These are phyloP conservation scores for Cantharellus anzutake DNA, from an alignment of 768 basidiomycete genomes.

Conservation along the genomic window DNA sequence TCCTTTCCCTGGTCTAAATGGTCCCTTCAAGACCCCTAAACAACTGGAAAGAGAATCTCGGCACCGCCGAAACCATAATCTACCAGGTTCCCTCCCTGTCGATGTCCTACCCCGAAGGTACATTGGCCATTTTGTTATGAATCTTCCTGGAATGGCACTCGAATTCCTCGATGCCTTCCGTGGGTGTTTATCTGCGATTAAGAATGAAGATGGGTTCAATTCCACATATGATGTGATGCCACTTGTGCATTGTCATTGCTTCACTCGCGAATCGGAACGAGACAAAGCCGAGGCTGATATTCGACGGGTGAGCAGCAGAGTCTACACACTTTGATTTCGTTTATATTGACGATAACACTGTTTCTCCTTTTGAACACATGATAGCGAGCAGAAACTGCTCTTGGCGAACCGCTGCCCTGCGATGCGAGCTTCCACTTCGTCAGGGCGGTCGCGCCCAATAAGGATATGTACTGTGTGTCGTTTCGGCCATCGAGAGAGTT, in stretches of 20 bases:
- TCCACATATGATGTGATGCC: slow-evolving; percentile 43
- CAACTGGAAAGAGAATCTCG: slow-evolving; percentile 22
- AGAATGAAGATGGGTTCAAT: slow-evolving; percentile 28
- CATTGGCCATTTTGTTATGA: slow-evolving; percentile 91
- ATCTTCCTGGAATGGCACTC: slow-evolving; percentile 83
- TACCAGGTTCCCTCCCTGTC: slow-evolving; percentile 1
- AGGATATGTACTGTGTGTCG: slow-evolving; percentile 95
- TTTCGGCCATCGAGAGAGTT: slow-evolving; percentile 28
- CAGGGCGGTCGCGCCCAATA: slow-evolving; percentile 84
- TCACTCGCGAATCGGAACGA: slow-evolving; percentile 64
- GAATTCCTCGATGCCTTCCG: slow-evolving; percentile 77
- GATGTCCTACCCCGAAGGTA: slow-evolving; percentile 24
- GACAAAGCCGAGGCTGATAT: slow-evolving; percentile 61
- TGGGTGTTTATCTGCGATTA: slow-evolving; percentile 36
- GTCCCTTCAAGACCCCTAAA: slow-evolving; percentile 22
- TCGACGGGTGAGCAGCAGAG: slow-evolving; percentile 35
- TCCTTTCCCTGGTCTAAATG: slow-evolving; percentile 45
- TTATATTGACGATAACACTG: not conserved
- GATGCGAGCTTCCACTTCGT: slow-evolving; percentile 49
- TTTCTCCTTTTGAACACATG: slow-evolving; percentile 3
- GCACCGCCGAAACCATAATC: not conserved
- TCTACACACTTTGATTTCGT: slow-evolving; percentile 1
- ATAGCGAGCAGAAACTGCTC: slow-evolving; percentile 51
- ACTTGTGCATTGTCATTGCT: slow-evolving; percentile 90
- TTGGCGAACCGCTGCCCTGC: slow-evolving; percentile 35